A percentile compares a stretch with the other conserved stretches of the same genome.
Conservation (phyloP, 2,329 filamentous ascomycete species). For the Tolypocladium pustulatum region DNA sequence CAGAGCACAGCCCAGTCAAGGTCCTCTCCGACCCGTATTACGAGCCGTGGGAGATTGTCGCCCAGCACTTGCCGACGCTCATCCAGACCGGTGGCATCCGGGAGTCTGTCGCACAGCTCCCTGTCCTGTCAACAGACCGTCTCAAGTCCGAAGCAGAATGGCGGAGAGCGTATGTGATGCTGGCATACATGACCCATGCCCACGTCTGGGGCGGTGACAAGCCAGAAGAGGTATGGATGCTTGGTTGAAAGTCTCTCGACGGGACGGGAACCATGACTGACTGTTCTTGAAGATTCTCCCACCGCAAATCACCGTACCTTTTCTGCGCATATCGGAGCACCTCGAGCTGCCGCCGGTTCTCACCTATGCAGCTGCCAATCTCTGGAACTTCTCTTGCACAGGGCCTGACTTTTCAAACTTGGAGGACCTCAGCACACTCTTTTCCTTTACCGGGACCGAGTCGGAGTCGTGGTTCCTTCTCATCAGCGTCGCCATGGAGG, state of each 20-base stretch:
- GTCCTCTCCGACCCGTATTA: slow-evolving; percentile 63
- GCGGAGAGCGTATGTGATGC: slow-evolving; percentile 68
- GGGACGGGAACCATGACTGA: neutral
- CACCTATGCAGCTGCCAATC: slow-evolving; percentile 76
- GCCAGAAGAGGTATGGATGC: slow-evolving; percentile 53
- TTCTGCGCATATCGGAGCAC: slow-evolving; percentile 59
- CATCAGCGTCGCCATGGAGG: slow-evolving; percentile 83
- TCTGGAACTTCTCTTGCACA: slow-evolving; percentile 76
- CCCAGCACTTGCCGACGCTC: slow-evolving; percentile 55
- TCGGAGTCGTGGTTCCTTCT: slow-evolving; percentile 95
- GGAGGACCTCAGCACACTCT: slow-evolving; percentile 58
- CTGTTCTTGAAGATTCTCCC: slow-evolving; percentile 47
- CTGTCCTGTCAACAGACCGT: slow-evolving; percentile 55
- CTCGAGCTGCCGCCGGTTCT: slow-evolving; percentile 78
- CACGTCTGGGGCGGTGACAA: slow-evolving; percentile 82
- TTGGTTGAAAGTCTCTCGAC: neutral
- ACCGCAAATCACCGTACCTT: slow-evolving; percentile 65
- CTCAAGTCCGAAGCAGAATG: slow-evolving; percentile 61
- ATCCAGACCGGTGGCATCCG: slow-evolving; percentile 56
- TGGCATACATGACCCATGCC: slow-evolving; percentile 71
- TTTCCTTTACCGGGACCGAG: slow-evolving; percentile 78
- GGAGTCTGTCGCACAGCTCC: slow-evolving; percentile 51
- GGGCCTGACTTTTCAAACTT: slow-evolving; percentile 48
- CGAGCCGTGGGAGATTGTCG: slow-evolving; percentile 64
- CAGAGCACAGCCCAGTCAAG: slow-evolving; percentile 55